These are phyloP conservation scores for Pelargonium citronellum DNA, from an alignment of 441 rosid genomes.

Conservation along the genomic window DNA sequence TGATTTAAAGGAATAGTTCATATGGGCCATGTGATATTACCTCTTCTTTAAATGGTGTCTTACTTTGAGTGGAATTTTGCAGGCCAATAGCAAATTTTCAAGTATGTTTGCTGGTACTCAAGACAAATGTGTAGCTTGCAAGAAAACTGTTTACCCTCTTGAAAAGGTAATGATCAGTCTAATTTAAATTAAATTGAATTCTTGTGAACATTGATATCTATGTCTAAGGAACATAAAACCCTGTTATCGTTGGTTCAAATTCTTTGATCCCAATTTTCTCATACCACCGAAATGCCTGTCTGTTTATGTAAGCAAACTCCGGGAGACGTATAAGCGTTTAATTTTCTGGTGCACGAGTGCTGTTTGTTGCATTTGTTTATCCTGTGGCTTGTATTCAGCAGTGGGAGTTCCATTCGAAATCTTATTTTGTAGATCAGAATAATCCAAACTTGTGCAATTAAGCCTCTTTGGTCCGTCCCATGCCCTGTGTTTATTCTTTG, in stretches of 20 bases:
- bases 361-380: too few species aligned
- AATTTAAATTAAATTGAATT: neutral
- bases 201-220: neutral
- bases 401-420: too few species aligned
- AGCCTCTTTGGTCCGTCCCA: too few species aligned
- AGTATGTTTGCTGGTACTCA: slow-evolving; percentile 70
- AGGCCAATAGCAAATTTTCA: slow-evolving; percentile 53
- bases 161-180: slow-evolving; percentile 43
- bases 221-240: neutral
- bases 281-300: too few species aligned
- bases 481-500: neutral
- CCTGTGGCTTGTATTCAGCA: too few species aligned
- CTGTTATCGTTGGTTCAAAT: neutral
- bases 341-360: too few species aligned
- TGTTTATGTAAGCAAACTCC: too few species aligned
- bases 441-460: too few species aligned
- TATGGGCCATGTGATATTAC: too few species aligned
- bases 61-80: slow-evolving; percentile 16
- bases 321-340: too few species aligned
- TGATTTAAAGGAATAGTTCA: too few species aligned
- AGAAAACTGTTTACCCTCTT: slow-evolving; percentile 64
- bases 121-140: slow-evolving; percentile 69
- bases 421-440: too few species aligned
- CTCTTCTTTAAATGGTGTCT: neutral
- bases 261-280: neutral